Base-by-base conservation (phyloP, 345 rosid genomes). In the Hibiscus mutabilis region DNA sequence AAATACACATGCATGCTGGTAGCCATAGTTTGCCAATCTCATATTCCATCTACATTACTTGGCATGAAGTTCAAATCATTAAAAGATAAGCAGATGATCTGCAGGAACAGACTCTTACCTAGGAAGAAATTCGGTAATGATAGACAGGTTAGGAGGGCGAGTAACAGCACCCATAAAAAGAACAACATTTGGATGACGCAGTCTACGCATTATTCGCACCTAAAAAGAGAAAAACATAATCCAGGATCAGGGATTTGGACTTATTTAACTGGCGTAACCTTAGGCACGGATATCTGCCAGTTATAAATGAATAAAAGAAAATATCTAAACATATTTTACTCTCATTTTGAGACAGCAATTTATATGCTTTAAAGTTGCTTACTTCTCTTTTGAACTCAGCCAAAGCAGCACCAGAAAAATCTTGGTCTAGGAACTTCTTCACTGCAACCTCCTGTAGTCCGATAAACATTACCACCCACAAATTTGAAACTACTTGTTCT, bases 351-450 rank as follows among this genome's bases (percentile, higher is more conserved):
- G 3, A 24, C 11, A 60, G 27, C 62, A 27, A 74, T 21, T 9
- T 14, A 49, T n/a, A 74, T 53, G 53, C 72, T 51, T 60, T 66
- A 5, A 40, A 62, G 66, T 74, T 75, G 81, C 95, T 92, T 91
- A 92, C 99, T 83, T 96, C 99, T 72, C 98, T 87, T 83, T 83
- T 92, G 80, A 96, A 96, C 87, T 96, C 99, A 49, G 84, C 91
- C 81, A 96, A 85, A 72, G 98, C 98, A 77, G 89, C 97, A 58
- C 98, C 99, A 19, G 96, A 96, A 87, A 96, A 92, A 83, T 91
- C 99, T 86, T 96, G 99, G 76, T 96, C 99, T 80, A 96, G 84
- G 80, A 96, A 96, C 85, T 96, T 96, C 90, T 96, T 96, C 71
- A 96, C 99, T 52, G 99, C 99, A 76, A 92, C 99, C 88, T 96